Base-by-base conservation (phyloP, 495 filamentous ascomycete genomes). In the Neurospora sp. region DNA sequence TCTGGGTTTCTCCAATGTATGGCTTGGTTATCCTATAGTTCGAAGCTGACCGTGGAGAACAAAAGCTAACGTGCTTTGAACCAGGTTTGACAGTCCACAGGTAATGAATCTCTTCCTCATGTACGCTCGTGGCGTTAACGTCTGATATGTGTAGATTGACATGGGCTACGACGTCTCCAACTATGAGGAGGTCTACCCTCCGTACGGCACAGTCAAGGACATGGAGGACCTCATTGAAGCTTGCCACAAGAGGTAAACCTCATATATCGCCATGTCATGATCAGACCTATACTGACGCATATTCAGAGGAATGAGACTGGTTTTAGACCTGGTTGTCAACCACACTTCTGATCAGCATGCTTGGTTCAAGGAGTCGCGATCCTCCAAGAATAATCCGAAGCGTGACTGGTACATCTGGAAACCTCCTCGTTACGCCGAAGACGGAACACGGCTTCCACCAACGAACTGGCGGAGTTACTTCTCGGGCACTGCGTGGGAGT, bases 371-470 rank as follows among this genome's bases (percentile, higher is more conserved):
- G 85, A 92, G 70, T 91, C 90, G 8, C 83, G 88, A 65, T 86
- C 84, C 20, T 89, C 87, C 22, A 89, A 84, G 74, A 82, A 86
- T 69, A 90, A 85, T 73, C 80, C 87, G 46, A 93, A 91, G 77
- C 82, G 89, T 1, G 86, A 92, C 77, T 93, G 89, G 88, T 93
- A 94, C 76, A 87, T 93, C 74, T 93, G 91, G 91, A 88, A 86
- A 75, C 85, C 86, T 12, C 82, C 89, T 0, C 85, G 82, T 48
- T 88, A 87, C 73, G 88, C 87, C 73, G 80, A 82, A 46, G 76
- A 89, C 46, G 91, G 91, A 4, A 87, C 86, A 9, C 82, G 89
- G 1, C 81, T 87, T 27, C 90, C 91, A 22, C 91, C 91, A 2
- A 93, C 90, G 71, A 93, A 93, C 74, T 93, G 91, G 90, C 76